A percentile compares a stretch with the other conserved stretches of the same genome.
Conservation (phyloP, 306 rosid genomes). For the Inga oerstediana region DNA sequence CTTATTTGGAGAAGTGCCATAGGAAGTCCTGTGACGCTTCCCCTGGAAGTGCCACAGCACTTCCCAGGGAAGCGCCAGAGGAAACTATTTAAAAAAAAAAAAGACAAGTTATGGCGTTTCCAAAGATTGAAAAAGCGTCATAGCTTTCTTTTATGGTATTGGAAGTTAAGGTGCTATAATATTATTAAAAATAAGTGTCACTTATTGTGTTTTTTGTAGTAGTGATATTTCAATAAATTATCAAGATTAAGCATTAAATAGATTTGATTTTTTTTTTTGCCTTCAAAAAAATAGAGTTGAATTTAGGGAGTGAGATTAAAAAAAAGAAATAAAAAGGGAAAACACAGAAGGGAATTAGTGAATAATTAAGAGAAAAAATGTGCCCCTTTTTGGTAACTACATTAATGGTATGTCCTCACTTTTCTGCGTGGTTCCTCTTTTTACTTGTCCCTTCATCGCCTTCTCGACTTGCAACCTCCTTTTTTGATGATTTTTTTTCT, state of each 20-base stretch:
- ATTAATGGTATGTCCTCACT: slow-evolving; percentile 25
- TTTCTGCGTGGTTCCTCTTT: neutral
- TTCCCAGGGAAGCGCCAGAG: too few relatives aligned
- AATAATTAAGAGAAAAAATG: neutral
- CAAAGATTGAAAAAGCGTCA: too few relatives aligned
- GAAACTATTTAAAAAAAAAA: too few relatives aligned
- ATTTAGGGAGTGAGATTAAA: neutral
- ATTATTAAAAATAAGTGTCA: too few relatives aligned
- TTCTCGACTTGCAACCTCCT: neutral
- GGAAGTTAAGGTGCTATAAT: too few relatives aligned
- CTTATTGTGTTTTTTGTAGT: too few relatives aligned
- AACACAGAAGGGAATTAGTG: slow-evolving; percentile 3
- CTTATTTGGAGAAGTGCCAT: too few relatives aligned
- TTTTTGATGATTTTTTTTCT: neutral
- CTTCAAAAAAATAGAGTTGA: neutral
- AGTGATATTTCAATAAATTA: neutral
- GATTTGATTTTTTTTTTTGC: neutral
- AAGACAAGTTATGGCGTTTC: too few relatives aligned
- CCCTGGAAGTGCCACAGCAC: too few relatives aligned
- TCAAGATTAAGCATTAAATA: neutral
- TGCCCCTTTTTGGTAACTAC: slow-evolving; percentile 18
- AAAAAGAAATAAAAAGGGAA: neutral
- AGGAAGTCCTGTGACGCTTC: too few relatives aligned
- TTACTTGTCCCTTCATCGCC: slow-evolving; percentile 20
- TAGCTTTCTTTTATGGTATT: too few relatives aligned